Percentiles rank a stretch among this genome's conserved stretches.
phyloP scores from a whole-genome alignment of 352 stramenopile genomes.

The Globisporangium apiculatum region DNA sequence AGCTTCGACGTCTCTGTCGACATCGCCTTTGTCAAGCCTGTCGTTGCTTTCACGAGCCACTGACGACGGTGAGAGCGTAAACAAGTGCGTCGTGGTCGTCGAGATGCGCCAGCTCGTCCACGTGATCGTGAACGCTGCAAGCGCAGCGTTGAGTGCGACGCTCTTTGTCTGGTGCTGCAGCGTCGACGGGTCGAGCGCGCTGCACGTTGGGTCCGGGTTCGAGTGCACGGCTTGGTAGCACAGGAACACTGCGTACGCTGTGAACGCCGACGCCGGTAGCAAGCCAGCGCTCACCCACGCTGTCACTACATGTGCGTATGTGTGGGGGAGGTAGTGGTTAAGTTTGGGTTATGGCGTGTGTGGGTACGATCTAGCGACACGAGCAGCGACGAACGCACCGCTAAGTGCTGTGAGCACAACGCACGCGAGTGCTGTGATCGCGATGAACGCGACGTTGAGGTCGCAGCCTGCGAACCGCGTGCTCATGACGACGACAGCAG shows the following conservation, averaged over 20 bases:
- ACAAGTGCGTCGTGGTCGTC: slow-evolving; percentile 47
- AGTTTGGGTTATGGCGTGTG: too few species aligned
- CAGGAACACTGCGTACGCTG: slow-evolving; percentile 57
- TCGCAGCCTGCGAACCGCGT: slow-evolving; percentile 39
- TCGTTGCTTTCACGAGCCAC: slow-evolving; percentile 9
- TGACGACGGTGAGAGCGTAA: slow-evolving; percentile 29
- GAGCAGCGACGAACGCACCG: slow-evolving; percentile 17
- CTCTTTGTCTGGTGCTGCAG: slow-evolving; percentile 27
- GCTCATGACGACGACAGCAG: slow-evolving; percentile 47
- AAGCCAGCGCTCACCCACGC: slow-evolving; percentile 55
- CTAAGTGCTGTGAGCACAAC: slow-evolving; percentile 45
- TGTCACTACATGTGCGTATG: slow-evolving; percentile 22
- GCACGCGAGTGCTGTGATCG: slow-evolving; percentile 38
- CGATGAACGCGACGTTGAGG: slow-evolving; percentile 55
- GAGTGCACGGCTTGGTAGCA: slow-evolving; percentile 64
- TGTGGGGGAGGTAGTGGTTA: too few species aligned
- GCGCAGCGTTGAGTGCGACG: slow-evolving; percentile 34
- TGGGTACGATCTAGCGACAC: too few species aligned
- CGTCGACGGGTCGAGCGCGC: slow-evolving; percentile 18
- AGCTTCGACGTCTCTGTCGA: slow-evolving; percentile 2
- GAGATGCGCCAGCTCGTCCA: slow-evolving; percentile 66
- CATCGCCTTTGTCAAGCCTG: slow-evolving; percentile 1
- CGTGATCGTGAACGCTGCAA: slow-evolving; percentile 42
- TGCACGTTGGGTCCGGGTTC: slow-evolving; percentile 53
- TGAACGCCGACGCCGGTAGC: slow-evolving; percentile 43